These are phyloP conservation scores for Prinsepia uniflora DNA, from an alignment of 306 rosid genomes.

Conservation along the genomic window DNA sequence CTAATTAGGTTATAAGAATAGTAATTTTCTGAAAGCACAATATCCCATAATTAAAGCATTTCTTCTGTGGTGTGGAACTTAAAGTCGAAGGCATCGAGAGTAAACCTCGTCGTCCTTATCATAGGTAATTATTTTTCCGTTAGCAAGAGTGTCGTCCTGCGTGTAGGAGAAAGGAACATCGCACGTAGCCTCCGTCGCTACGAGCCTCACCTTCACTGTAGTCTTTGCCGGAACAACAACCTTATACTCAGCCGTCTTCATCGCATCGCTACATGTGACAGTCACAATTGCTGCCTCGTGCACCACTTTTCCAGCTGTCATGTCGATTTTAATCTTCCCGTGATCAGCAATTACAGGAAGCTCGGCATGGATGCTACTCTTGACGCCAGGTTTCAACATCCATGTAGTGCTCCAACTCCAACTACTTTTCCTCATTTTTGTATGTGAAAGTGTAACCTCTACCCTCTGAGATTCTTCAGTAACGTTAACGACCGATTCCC, in stretches of 20 bases:
- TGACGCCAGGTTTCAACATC: not conserved
- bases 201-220: not conserved
- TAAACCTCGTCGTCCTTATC: constrained; percentile 11
- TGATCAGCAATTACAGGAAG: not conserved
- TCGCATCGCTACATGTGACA: not conserved
- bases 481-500: not conserved
- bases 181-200: not conserved
- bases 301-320: too few species aligned
- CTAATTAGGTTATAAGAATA: too few species aligned
- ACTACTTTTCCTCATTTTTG: not conserved
- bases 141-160: not conserved
- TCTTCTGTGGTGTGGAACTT: not conserved
- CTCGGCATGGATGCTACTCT: not conserved
- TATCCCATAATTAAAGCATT: too few species aligned
- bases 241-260: not conserved
- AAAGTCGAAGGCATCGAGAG: constrained; percentile 3
- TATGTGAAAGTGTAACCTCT: not conserved
- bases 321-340: not conserved
- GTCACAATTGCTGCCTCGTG: not conserved
- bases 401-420: not conserved
- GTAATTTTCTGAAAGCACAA: too few species aligned
- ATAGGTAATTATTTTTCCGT: not conserved
- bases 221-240: not conserved
- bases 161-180: constrained; percentile 22
- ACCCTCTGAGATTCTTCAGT: not conserved